These are phyloP conservation scores for Leavenworthia alabamica DNA, from an alignment of 345 rosid species.

Conservation along the genomic window DNA sequence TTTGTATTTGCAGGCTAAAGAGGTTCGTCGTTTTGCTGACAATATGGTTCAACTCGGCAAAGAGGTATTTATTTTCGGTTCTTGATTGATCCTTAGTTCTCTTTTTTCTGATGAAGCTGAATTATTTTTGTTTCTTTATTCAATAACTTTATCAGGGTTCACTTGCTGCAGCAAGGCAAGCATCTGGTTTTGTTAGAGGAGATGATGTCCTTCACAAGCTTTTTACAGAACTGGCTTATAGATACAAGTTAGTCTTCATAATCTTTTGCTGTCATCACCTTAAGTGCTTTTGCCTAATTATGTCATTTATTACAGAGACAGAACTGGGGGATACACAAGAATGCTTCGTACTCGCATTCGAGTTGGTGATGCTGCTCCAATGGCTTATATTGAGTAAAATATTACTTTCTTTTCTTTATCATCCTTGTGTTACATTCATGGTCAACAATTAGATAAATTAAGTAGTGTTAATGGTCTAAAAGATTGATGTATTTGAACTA, in stretches of 20 bases:
- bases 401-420: background rate
- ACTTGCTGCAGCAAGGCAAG: conserved; percentile 72
- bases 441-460: no score
- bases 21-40: conserved; percentile 78
- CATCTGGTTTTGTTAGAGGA: conserved; percentile 86
- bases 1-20: conserved; percentile 61
- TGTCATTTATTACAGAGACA: conserved; percentile 43
- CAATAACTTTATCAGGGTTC: conserved; percentile 42
- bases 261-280: background rate
- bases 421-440: background rate
- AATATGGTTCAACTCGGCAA: conserved; percentile 90
- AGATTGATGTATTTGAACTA: background rate
- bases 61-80: conserved; percentile 41
- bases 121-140: no score
- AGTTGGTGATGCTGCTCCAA: conserved; percentile 90
- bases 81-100: background rate
- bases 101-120: background rate
- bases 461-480: background rate
- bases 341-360: conserved; percentile 75
- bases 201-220: conserved; percentile 91
- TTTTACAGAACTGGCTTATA: conserved; percentile 75
- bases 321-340: conserved; percentile 93
- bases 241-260: conserved; percentile 40
- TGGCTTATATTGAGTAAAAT: conserved; percentile 90
- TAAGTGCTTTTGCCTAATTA: background rate